Base-by-base conservation (phyloP, 805 yeast genomes). In the Spathaspora girioi region DNA sequence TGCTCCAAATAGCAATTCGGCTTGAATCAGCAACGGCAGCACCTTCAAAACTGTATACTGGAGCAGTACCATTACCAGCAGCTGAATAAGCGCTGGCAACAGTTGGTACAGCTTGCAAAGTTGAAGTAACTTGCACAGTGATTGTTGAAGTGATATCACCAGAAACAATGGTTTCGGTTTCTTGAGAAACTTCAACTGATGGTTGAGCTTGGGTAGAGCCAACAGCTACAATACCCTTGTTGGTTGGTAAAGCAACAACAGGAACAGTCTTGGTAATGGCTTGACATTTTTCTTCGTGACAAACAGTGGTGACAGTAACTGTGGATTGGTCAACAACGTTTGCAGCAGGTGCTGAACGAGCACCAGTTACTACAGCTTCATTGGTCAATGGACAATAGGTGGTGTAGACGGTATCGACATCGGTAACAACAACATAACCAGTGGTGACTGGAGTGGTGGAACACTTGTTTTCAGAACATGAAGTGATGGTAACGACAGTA, bases 401-500 rank as follows among this genome's bases (percentile, higher is more conserved):
- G 48, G 66, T 64, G 59, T 62, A 63, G 40, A 55, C 48, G 40
- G 66, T 63, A 40, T 48, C 8, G 14, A 57, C 59, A 23, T 55
- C 49, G 32, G 66, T 62, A 19, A 64, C 55, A 38, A 64, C 58
- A 18, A 65, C 61, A 12, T 61, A 50, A 50, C 76, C 76, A 51
- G 73, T 65, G 48, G 77, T 71, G 41, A 62, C 64, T 23, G 71
- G 58, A 38, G 57, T 63, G 27, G 51, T 43, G 5, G 57, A 38
- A 57, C 77, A 73, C 52, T 56, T 65, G 60, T 71, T 44, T 51
- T 65, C 67, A 6, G 62, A 53, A 55, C 77, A 72, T 17, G 74
- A 68, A 45, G 76, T 69, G 47, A 68, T 55, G 17, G 75, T 69
- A 17, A 70, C 46, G 14, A 68, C 67, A 15, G 70, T 64, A 42